These are phyloP conservation scores for Colletotrichum sidae DNA, from an alignment of 2,329 filamentous ascomycete species.

Conservation along the genomic window DNA sequence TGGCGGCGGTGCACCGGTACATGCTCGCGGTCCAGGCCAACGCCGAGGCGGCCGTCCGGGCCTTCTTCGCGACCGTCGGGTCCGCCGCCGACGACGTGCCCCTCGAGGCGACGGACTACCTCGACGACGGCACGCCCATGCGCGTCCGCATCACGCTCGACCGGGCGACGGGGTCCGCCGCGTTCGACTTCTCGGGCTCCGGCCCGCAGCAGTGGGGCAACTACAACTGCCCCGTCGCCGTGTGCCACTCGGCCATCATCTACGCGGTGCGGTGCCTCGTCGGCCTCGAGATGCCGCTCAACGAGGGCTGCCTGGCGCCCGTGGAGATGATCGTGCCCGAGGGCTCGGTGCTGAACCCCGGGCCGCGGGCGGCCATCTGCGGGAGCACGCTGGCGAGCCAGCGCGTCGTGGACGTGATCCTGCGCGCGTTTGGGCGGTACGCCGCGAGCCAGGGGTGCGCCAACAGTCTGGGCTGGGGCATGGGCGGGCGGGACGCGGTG, in stretches of 20 bases:
- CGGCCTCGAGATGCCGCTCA: constrained; percentile 51
- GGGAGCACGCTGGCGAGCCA: constrained; percentile 70
- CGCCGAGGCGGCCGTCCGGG: no score
- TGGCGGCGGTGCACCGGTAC: no score
- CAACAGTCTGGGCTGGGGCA: constrained; percentile 50
- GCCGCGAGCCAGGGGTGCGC: constrained; percentile 47
- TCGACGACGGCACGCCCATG: constrained; percentile 30
- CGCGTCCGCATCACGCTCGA: constrained; percentile 47
- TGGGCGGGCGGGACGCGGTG: constrained; percentile 36
- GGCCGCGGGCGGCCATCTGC: constrained; percentile 47
- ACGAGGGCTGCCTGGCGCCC: constrained; percentile 52
- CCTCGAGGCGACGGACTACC: no score
- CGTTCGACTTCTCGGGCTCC: constrained; percentile 52
- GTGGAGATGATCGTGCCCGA: constrained; percentile 48
- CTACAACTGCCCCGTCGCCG: constrained; percentile 50
- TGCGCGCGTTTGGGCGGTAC: constrained; percentile 44
- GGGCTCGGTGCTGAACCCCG: constrained; percentile 49
- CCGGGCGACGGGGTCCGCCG: constrained; percentile 44
- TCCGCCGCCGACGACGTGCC: no score
- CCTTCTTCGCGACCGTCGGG: no score
- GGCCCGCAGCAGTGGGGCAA: constrained; percentile 50
- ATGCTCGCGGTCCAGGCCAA: no score
- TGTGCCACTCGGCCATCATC: constrained; percentile 52
- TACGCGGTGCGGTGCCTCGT: constrained; percentile 52
- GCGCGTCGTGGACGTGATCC: constrained; percentile 48